These are phyloP conservation scores for Penicillium sp. DNA, from an alignment of 2,329 filamentous ascomycete genomes.

Conservation along the genomic window DNA sequence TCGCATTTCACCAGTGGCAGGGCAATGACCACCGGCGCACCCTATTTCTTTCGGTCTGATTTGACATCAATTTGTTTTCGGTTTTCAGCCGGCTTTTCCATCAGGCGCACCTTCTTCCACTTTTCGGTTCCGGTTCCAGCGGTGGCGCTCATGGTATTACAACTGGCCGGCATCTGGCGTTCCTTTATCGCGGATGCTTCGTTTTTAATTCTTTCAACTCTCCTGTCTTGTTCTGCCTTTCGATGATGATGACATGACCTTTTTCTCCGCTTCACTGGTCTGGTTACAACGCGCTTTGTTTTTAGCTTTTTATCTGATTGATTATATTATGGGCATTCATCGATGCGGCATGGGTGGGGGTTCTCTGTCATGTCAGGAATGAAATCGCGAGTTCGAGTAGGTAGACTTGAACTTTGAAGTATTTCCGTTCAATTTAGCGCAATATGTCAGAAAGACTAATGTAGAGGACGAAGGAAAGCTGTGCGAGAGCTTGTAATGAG, in stretches of 20 bases:
- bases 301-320: constrained; percentile 1
- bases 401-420: background rate
- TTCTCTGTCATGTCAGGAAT: constrained; percentile 2
- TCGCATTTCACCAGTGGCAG: background rate
- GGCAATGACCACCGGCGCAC: background rate
- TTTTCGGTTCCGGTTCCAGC: constrained; percentile 26
- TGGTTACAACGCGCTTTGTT: background rate
- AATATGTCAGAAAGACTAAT: no score
- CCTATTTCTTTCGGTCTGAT: background rate
- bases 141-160: constrained; percentile 33
- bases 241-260: constrained; percentile 31
- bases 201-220: constrained; percentile 6
- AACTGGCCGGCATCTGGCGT: constrained; percentile 18
- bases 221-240: constrained; percentile 11
- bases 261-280: constrained; percentile 4
- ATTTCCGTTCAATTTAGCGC: no score
- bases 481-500: no score
- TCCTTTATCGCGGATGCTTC: constrained; percentile 15
- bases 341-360: background rate
- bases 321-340: constrained; percentile 1
- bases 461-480: no score
- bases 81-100: constrained; percentile 7
- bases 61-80: constrained; percentile 4
- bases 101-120: constrained; percentile 9
- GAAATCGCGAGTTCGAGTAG: background rate